phyloP scores from a whole-genome alignment of 1,284 basidiomycete species.

The Rhizoctonia solani region DNA sequence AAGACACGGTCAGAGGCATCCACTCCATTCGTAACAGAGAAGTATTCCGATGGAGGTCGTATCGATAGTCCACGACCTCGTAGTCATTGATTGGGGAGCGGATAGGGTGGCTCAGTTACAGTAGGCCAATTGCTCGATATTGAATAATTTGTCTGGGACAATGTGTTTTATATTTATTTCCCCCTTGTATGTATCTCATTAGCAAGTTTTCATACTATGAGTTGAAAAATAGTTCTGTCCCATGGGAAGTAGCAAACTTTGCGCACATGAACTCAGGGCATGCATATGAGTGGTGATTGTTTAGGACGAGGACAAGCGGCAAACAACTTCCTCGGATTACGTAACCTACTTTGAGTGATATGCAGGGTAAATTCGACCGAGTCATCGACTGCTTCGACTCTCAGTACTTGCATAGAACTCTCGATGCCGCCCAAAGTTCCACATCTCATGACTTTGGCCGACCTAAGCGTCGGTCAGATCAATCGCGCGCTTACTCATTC shows the following conservation, averaged over 20 bases:
- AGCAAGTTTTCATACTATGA: too few species aligned
- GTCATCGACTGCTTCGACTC: conserved; percentile 3
- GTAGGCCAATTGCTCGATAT: background rate
- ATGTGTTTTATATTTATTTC: conserved; percentile 15
- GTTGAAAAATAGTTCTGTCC: too few species aligned
- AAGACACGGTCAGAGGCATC: background rate
- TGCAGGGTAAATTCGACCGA: background rate
- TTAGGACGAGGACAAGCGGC: too few species aligned
- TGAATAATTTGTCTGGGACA: background rate
- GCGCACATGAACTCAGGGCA: too few species aligned
- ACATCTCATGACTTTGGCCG: conserved; percentile 83
- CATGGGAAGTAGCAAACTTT: too few species aligned
- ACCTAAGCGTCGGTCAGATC: conserved; percentile 75
- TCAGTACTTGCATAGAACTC: too few species aligned
- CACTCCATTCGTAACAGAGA: background rate
- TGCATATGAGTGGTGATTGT: too few species aligned
- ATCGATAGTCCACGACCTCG: conserved; percentile 22
- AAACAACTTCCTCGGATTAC: background rate
- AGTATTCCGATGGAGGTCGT: conserved; percentile 25
- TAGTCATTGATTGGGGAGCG: background rate
- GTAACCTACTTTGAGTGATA: background rate
- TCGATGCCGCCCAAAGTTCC: conserved; percentile 47
- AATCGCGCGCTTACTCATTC: conserved; percentile 64
- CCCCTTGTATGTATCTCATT: conserved; percentile 5
- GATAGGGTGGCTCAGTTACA: background rate